Conservation (phyloP, 805 yeast genomes). For the Candida boleticola region DNA sequence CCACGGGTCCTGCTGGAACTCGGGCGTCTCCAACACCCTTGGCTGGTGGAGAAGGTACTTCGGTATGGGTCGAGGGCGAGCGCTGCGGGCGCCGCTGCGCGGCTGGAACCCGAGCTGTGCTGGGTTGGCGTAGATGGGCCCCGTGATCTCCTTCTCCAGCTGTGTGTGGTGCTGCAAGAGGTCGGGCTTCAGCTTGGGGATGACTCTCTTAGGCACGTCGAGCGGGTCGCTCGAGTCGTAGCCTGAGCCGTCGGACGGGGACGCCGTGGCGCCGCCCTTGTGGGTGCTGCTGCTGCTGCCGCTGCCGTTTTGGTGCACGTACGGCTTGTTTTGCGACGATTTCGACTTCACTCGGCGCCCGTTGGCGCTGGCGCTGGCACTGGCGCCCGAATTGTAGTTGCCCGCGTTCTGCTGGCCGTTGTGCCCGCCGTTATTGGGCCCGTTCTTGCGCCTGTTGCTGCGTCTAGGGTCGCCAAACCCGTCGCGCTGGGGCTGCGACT, state of each 20-base stretch:
- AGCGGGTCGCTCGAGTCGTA: constrained; percentile 9
- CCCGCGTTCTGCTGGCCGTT: not conserved
- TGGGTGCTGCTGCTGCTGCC: too few relatives aligned
- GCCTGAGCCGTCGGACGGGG: too few relatives aligned
- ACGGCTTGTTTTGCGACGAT: not conserved
- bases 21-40: constrained; percentile 31
- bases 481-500: not conserved
- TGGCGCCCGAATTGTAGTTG: too few relatives aligned
- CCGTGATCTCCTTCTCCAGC: constrained; percentile 23
- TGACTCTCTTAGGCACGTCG: constrained; percentile 17
- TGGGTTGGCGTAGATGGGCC: constrained; percentile 30
- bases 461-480: constrained; percentile 1
- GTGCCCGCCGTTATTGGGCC: not conserved
- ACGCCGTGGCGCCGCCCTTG: too few relatives aligned
- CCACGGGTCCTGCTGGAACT: constrained; percentile 53
- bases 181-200: constrained; percentile 19
- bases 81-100: not conserved
- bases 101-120: constrained; percentile 25
- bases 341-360: not conserved
- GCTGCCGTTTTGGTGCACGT: not conserved
- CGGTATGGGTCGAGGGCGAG: constrained; percentile 29
- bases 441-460: not conserved
- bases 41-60: constrained; percentile 36
- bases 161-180: constrained; percentile 17
- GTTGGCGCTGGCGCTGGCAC: not conserved